Conservation (phyloP, 2,329 filamentous ascomycete genomes). For the Penicillium sp. region DNA sequence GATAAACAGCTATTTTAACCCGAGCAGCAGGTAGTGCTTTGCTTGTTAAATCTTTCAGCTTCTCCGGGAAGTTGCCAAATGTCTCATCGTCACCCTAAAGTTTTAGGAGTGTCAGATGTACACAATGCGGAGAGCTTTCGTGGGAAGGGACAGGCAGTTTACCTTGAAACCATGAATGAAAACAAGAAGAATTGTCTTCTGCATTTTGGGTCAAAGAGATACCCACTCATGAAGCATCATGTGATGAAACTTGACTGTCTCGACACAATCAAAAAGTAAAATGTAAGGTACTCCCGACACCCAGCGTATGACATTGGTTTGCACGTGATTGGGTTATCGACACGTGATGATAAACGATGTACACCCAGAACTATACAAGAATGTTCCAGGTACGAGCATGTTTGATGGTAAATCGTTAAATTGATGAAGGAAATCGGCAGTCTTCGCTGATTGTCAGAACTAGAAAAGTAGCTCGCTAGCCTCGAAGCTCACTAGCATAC, state of each 20-base stretch:
- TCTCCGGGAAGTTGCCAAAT: conserved; percentile 44
- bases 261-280: too few relatives aligned
- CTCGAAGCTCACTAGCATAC: too few relatives aligned
- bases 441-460: too few relatives aligned
- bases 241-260: background rate
- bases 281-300: too few relatives aligned
- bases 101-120: conserved; percentile 7
- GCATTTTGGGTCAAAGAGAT: conserved; percentile 29
- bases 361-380: too few relatives aligned
- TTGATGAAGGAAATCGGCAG: too few relatives aligned
- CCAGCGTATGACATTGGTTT: too few relatives aligned
- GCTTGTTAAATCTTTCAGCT: conserved; percentile 39
- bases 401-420: too few relatives aligned
- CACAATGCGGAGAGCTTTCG: background rate
- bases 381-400: too few relatives aligned
- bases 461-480: too few relatives aligned
- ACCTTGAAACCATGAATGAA: conserved; percentile 49
- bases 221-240: conserved; percentile 5
- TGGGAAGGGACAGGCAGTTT: conserved; percentile 5
- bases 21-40: conserved; percentile 41
- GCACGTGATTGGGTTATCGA: background rate
- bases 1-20: conserved; percentile 42
- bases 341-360: too few relatives aligned
- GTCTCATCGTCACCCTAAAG: conserved; percentile 46
- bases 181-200: conserved; percentile 44